Conservation (phyloP, 2,329 filamentous ascomycete species). For the Botrytis deweyae region DNA sequence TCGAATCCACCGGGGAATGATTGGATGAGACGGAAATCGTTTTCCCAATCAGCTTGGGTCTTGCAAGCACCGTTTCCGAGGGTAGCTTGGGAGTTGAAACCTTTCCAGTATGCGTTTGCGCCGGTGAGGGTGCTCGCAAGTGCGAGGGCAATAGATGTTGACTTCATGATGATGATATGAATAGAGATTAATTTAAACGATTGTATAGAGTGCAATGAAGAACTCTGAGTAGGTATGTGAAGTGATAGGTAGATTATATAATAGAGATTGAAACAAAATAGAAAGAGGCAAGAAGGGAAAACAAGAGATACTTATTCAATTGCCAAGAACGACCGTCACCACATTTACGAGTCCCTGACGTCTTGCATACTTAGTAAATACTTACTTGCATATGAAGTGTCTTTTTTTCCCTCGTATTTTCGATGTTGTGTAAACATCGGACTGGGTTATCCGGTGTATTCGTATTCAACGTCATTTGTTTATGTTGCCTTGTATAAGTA, state of each 20-base stretch:
- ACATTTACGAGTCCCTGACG: not conserved
- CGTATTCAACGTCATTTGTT: constrained; percentile 12
- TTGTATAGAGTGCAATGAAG: constrained; percentile 15
- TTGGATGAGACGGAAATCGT: constrained; percentile 60
- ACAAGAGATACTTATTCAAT: constrained; percentile 14
- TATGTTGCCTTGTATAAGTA: not conserved
- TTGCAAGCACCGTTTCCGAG: constrained; percentile 63
- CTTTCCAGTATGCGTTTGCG: constrained; percentile 43
- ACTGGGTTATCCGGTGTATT: constrained; percentile 5
- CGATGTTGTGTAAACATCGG: not conserved
- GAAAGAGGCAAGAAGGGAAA: not conserved
- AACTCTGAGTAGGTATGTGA: not conserved
- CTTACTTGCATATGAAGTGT: not conserved
- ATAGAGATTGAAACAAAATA: not conserved
- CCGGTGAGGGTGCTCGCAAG: constrained; percentile 39
- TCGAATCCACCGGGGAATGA: constrained; percentile 53
- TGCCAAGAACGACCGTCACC: constrained; percentile 9
- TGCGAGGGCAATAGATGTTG: constrained; percentile 35
- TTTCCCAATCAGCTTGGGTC: constrained; percentile 57
- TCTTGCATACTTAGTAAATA: not conserved
- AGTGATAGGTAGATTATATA: constrained; percentile 1
- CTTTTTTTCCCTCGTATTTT: constrained; percentile 14
- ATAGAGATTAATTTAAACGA: constrained; percentile 15
- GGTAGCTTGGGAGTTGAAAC: constrained; percentile 45
- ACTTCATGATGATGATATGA: constrained; percentile 28